These are phyloP conservation scores for Morella rubra DNA, from an alignment of 306 rosid genomes.

Conservation along the genomic window DNA sequence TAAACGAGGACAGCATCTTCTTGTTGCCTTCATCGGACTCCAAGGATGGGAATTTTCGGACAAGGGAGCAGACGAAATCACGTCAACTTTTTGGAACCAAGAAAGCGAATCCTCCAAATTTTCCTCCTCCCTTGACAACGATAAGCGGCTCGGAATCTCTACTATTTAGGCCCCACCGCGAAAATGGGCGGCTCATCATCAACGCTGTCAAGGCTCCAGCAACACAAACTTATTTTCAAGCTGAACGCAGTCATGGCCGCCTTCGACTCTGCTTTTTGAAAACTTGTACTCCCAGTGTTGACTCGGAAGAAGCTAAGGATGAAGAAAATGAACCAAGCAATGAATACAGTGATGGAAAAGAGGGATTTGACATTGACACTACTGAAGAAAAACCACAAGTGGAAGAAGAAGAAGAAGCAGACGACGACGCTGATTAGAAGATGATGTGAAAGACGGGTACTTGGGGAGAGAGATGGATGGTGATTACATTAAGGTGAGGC, in stretches of 20 bases:
- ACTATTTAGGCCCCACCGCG: constrained; percentile 65
- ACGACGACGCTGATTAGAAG: constrained; percentile 8
- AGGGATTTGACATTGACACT: constrained; percentile 30
- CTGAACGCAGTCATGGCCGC: constrained; percentile 81
- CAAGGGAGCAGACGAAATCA: constrained; percentile 34
- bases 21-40: constrained; percentile 21
- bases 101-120: constrained; percentile 40
- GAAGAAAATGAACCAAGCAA: constrained; percentile 19
- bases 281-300: constrained; percentile 32
- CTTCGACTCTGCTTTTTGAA: constrained; percentile 59
- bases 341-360: constrained; percentile 19
- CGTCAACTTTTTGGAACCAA: constrained; percentile 33
- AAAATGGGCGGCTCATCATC: constrained; percentile 70
- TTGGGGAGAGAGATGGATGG: constrained; percentile 18
- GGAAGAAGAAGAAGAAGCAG: constrained; percentile 13
- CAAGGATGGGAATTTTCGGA: constrained; percentile 24
- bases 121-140: constrained; percentile 98
- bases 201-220: constrained; percentile 57
- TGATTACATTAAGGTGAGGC: constrained; percentile 21
- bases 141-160: constrained; percentile 65
- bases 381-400: constrained; percentile 13
- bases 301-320: constrained; percentile 23
- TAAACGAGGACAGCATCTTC: constrained; percentile 45
- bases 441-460: constrained; percentile 12
- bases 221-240: constrained; percentile 46